Evolutionary conservation across 1,284 basidiomycete species (phyloP).

Genomic region (Heterobasidion annosum): DNA sequence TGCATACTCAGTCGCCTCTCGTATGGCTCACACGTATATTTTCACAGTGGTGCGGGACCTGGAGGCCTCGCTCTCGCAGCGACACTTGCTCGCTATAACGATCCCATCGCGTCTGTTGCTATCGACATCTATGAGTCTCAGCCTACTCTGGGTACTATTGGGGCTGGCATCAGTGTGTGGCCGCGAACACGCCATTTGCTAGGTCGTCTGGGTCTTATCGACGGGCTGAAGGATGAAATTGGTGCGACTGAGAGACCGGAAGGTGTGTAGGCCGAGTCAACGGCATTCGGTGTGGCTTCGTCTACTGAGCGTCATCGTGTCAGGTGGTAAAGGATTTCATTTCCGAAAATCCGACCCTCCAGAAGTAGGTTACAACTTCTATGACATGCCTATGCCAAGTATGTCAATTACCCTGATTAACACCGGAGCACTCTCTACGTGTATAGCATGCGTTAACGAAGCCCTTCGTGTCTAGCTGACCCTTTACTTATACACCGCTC

Average conservation of each 20-base stretch:
- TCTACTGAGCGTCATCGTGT: neutral
- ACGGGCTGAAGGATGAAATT: neutral
- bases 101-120: neutral
- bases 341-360: conserved; percentile 13
- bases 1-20: conserved; percentile 20
- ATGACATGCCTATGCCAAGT: too few species aligned
- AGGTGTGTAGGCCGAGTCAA: conserved; percentile 9
- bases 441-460: too few species aligned
- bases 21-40: conserved; percentile 19
- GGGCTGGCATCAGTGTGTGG: conserved; percentile 1
- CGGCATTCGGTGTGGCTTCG: neutral
- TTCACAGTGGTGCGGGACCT: neutral
- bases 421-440: too few species aligned
- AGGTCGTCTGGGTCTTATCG: neutral
- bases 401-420: too few species aligned
- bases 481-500: conserved; percentile 3
- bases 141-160: neutral
- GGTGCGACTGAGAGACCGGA: conserved; percentile 6
- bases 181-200: neutral
- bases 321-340: conserved; percentile 9
- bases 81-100: neutral
- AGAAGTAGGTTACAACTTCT: conserved; percentile 11
- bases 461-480: neutral
- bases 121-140: conserved; percentile 1
- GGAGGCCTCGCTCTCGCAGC: conserved; percentile 1